Evolutionary conservation across 2,329 filamentous ascomycete species (phyloP), one percentile per base, ranked within the genome.

Genomic region (Capronia epimyces): DNA sequence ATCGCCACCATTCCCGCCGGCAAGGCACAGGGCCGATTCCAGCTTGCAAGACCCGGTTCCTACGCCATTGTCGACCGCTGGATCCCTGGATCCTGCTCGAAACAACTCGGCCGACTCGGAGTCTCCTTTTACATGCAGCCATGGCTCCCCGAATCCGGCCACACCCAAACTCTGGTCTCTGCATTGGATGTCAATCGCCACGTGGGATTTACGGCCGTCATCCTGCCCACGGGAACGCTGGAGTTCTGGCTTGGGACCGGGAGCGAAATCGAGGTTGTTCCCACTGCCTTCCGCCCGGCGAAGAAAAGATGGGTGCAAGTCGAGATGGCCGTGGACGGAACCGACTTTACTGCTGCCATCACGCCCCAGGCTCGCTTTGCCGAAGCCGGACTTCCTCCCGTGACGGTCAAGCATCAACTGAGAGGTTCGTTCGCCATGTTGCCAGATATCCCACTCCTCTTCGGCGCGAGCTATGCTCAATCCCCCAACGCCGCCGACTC

Each of bases 71-170:
- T 50, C 2, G 3, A 24, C 18, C 7, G 41, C 7, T 48, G 44
- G 50, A 5, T 5, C 3, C 16, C 46, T n/a, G 3, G 15, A n/a
- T 27, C 37, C n/a, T n/a, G n/a, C n/a, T n/a, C n/a, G n/a, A n/a
- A 2, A 9, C n/a, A 22, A n/a, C 29, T 6, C 9, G 7, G 4
- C 15, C 13, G 12, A 13, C 44, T 52, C 12, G 32, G 39, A 6
- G 24, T 53, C 6, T 47, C 52, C 9, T 29, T 56, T n/a, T 53
- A 43, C 42, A 43, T 56, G n/a, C 50, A 56, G 31, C 36, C 53
- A 3, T 43, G 41, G 40, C 25, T 56, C 15, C 18, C 18, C 3
- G n/a, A 41, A 12, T 29, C 18, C 22, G 37, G 27, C 6, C 53
- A 56, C 24, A 1, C 25, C 5, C 53, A 56, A 27, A 25, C 50